Conservation (phyloP, 129 eudicot genomes). For the Cynara cardunculus region DNA sequence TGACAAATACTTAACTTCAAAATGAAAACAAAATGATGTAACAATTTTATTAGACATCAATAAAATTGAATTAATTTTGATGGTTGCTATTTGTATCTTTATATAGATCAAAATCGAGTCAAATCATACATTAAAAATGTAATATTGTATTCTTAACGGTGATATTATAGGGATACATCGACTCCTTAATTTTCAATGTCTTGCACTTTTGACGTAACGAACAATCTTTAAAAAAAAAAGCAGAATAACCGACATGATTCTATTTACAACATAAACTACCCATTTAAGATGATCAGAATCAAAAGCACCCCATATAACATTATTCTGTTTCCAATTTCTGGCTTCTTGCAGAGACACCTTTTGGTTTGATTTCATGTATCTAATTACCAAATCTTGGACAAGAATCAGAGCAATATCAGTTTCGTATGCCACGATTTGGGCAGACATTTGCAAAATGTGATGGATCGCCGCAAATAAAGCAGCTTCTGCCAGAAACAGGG, state of each 20-base stretch:
- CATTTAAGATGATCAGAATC: not conserved
- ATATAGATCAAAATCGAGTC: too few relatives aligned
- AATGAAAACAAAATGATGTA: not conserved
- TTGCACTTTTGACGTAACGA: not conserved
- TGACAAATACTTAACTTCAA: too few relatives aligned
- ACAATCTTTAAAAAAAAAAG: not conserved
- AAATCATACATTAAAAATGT: too few relatives aligned
- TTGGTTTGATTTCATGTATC: not conserved
- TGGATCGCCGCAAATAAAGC: conserved; percentile 89
- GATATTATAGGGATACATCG: too few relatives aligned
- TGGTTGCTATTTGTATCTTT: too few relatives aligned
- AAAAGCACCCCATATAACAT: not conserved
- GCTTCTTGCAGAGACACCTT: not conserved
- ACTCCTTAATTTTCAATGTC: too few relatives aligned
- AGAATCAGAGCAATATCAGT: not conserved
- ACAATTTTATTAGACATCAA: not conserved
- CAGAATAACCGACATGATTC: not conserved
- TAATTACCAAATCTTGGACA: not conserved
- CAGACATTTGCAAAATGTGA: conserved; percentile 92
- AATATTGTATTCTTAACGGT: too few relatives aligned
- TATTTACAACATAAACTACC: not conserved
- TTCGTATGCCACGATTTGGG: conserved; percentile 69
- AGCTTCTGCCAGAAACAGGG: conserved; percentile 73
- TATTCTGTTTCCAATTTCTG: not conserved
- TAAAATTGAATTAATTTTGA: too few relatives aligned